Conservation (phyloP, 2,329 filamentous ascomycete species). For the Ceratocystis lukuohia region DNA sequence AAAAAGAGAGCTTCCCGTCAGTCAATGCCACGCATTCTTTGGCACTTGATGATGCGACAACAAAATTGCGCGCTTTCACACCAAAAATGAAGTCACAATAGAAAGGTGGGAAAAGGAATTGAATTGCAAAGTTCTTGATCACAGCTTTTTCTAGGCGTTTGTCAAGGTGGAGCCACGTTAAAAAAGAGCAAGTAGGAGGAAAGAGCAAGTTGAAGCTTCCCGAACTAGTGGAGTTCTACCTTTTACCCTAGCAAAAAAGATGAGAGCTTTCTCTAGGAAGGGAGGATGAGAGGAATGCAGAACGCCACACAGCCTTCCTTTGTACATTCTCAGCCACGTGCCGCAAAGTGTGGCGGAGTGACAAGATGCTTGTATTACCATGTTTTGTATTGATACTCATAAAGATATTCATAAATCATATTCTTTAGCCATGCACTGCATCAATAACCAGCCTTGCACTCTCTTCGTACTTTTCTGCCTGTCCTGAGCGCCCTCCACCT, state of each 20-base stretch:
- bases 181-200: no score
- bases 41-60: not conserved
- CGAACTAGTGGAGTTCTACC: not conserved
- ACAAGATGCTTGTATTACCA: not conserved
- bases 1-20: not conserved
- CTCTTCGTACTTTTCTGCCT: no score
- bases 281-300: not conserved
- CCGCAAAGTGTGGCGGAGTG: not conserved
- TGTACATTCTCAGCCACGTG: not conserved
- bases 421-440: not conserved
- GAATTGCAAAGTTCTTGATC: no score
- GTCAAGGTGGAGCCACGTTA: no score
- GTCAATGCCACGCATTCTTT: slow-evolving; percentile 2
- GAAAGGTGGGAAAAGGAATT: not conserved
- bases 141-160: no score
- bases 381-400: not conserved
- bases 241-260: not conserved
- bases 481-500: no score
- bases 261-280: not conserved
- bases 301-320: not conserved
- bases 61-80: not conserved
- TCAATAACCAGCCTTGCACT: no score
- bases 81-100: not conserved
- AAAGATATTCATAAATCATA: not conserved
- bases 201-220: not conserved